phyloP scores from a whole-genome alignment of 768 basidiomycete genomes.

The Leccinellum luteum region DNA sequence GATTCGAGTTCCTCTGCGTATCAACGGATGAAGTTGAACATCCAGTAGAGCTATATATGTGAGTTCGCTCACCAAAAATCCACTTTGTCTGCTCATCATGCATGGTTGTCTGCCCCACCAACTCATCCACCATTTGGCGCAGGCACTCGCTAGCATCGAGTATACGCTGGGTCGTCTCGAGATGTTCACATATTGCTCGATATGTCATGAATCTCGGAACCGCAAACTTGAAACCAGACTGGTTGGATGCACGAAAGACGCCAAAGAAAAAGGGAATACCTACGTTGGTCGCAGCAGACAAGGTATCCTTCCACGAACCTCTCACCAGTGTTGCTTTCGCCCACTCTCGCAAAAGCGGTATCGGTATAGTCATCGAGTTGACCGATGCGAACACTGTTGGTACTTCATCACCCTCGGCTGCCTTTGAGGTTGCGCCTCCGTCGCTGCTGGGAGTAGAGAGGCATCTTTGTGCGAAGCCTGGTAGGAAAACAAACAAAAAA shows the following conservation, averaged over 20 bases:
- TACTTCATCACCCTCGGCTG: not conserved
- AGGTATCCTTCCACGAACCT: not conserved
- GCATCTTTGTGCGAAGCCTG: not conserved
- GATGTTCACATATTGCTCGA: not conserved
- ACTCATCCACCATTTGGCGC: not conserved
- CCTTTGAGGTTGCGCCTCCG: not conserved
- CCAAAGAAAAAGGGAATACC: not conserved
- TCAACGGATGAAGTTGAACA: not conserved
- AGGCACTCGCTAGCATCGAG: not conserved
- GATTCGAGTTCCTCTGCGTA: not conserved
- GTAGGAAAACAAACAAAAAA: not conserved
- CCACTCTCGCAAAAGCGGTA: not conserved
- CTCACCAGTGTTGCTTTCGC: not conserved
- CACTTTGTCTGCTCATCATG: not conserved
- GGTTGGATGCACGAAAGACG: not conserved
- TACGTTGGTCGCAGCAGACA: not conserved
- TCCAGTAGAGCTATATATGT: not conserved
- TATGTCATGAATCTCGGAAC: not conserved
- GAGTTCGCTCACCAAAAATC: not conserved
- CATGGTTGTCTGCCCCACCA: not conserved
- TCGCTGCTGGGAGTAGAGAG: not conserved
- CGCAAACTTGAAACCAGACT: not conserved
- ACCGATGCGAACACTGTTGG: not conserved
- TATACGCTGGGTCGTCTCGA: not conserved
- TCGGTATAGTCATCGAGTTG: not conserved